phyloP scores from a whole-genome alignment of 495 filamentous ascomycete species.

The Patellaria atrata region DNA sequence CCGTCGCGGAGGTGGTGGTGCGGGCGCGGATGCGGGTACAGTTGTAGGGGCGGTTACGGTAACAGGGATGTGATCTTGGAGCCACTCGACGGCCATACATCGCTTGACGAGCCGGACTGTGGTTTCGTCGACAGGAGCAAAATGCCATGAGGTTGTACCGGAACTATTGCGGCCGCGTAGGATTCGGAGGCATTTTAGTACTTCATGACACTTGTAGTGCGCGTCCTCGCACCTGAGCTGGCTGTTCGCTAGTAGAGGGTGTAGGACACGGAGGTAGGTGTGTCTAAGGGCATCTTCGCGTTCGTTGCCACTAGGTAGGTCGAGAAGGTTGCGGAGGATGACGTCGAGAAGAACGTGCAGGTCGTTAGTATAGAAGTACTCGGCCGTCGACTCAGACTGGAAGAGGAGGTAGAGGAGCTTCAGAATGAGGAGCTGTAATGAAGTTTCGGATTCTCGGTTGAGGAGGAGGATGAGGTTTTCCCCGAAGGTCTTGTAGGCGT shows the following conservation, averaged over 20 bases:
- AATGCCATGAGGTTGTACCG: slow-evolving; percentile 64
- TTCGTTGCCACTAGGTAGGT: slow-evolving; percentile 56
- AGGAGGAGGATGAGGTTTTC: slow-evolving; percentile 94
- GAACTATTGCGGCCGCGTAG: slow-evolving; percentile 37
- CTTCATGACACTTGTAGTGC: slow-evolving; percentile 83
- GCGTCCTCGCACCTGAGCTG: slow-evolving; percentile 64
- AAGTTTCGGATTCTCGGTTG: slow-evolving; percentile 85
- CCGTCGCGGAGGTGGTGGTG: slow-evolving; percentile 7
- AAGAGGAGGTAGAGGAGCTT: slow-evolving; percentile 93
- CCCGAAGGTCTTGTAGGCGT: slow-evolving; percentile 80
- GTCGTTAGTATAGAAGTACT: slow-evolving; percentile 98
- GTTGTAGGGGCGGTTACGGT: not conserved
- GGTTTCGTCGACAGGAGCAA: slow-evolving; percentile 81
- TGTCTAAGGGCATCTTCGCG: slow-evolving; percentile 54
- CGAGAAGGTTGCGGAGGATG: slow-evolving; percentile 87
- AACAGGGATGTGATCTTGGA: slow-evolving; percentile 38
- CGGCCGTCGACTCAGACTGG: slow-evolving; percentile 76
- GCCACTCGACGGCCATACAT: slow-evolving; percentile 73
- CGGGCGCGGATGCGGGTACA: not conserved
- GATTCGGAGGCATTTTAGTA: slow-evolving; percentile 56
- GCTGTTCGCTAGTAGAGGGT: slow-evolving; percentile 79
- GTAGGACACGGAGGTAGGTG: slow-evolving; percentile 93
- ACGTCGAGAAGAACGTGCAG: slow-evolving; percentile 89
- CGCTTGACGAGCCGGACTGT: slow-evolving; percentile 71
- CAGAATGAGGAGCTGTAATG: slow-evolving; percentile 81